Conservation (phyloP, 257 asterid species). For the Solanum medicagineum region DNA sequence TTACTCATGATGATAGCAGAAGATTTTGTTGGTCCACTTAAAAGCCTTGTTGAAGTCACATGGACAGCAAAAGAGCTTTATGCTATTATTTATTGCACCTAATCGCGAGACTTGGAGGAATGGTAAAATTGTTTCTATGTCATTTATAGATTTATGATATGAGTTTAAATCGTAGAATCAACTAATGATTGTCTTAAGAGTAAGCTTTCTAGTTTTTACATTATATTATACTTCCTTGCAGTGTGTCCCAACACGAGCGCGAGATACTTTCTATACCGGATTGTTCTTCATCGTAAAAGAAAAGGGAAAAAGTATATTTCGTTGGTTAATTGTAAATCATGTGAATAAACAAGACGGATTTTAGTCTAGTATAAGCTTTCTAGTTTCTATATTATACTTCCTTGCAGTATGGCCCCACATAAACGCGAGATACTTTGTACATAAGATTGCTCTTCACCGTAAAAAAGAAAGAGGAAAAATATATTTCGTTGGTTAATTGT, state of each 20-base stretch:
- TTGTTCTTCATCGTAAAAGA: not conserved
- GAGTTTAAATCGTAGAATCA: not conserved
- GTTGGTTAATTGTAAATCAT: not conserved
- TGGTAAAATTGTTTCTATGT: not conserved
- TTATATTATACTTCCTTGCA: not conserved
- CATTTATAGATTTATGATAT: not conserved
- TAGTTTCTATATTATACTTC: not conserved
- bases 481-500: not conserved
- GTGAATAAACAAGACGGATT: not conserved
- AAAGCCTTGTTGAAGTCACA: slow-evolving; percentile 41
- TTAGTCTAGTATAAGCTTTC: too few species aligned
- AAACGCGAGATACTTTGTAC: not conserved
- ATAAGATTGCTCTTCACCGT: fast-evolving
- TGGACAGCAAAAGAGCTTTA: slow-evolving; percentile 60
- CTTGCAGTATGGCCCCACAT: not conserved
- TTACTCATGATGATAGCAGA: slow-evolving; percentile 35
- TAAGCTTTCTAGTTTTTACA: too few species aligned
- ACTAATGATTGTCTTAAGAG: not conserved
- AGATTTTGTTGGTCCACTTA: slow-evolving; percentile 25
- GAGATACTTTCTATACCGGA: not conserved
- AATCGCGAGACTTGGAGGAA: fast-evolving
- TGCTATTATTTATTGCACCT: slow-evolving; percentile 7
- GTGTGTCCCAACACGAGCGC: fast-evolving
- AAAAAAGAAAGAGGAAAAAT: not conserved
- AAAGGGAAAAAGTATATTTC: not conserved